phyloP scores from a whole-genome alignment of 2,329 filamentous ascomycete species.

The Endoconidiophora laricicola region DNA sequence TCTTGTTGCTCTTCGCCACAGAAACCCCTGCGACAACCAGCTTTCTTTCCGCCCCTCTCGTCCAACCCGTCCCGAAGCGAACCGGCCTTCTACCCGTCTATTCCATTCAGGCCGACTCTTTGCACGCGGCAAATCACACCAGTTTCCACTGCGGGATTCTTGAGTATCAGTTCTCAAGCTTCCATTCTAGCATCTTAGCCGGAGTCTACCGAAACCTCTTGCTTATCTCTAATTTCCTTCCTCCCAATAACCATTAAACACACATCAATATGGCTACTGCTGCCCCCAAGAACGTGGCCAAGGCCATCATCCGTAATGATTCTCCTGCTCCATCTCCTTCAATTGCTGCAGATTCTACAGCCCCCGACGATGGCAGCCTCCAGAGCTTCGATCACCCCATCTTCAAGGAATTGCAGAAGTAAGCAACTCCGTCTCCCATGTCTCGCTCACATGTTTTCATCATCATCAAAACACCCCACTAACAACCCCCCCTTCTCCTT shows the following conservation, averaged over 20 bases:
- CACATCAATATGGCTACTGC: constrained; percentile 39
- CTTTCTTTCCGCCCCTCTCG: neutral
- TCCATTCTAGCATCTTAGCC: neutral
- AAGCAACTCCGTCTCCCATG: constrained; percentile 20
- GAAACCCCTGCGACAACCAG: too few relatives aligned
- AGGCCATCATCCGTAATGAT: constrained; percentile 37
- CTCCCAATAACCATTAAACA: neutral
- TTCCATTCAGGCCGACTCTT: too few relatives aligned
- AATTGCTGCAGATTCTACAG: constrained; percentile 29
- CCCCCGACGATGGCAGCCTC: constrained; percentile 36
- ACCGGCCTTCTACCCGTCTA: too few relatives aligned
- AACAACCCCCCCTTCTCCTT: constrained; percentile 13
- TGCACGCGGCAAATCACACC: too few relatives aligned
- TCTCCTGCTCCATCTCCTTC: constrained; percentile 37
- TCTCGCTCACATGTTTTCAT: neutral
- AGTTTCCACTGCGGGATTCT: neutral
- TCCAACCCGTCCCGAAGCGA: neutral
- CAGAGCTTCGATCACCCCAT: constrained; percentile 55
- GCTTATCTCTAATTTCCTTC: neutral
- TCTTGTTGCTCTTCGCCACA: too few relatives aligned
- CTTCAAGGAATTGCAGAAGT: constrained; percentile 86
- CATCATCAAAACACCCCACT: neutral
- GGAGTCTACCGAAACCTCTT: neutral
- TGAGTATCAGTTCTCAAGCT: neutral
- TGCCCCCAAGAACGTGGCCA: constrained; percentile 38